Percentiles rank a stretch among this genome's conserved stretches.
Conservation (phyloP, 1,139 yeast genomes). For the Candida sp. region DNA sequence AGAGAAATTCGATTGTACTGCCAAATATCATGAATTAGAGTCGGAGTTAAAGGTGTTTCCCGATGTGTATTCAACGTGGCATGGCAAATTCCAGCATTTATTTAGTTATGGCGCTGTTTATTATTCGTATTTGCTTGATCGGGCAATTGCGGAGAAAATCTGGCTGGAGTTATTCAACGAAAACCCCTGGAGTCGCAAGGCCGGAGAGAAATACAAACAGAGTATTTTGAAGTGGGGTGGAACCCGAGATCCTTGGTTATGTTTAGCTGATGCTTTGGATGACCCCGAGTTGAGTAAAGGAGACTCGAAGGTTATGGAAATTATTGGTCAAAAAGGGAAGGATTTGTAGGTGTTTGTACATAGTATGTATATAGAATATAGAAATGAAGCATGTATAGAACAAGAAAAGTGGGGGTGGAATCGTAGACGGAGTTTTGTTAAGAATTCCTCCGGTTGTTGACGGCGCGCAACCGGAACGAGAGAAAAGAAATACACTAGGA, state of each 20-base stretch:
- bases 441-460: background rate
- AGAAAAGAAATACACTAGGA: too few species aligned
- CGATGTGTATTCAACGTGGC: constrained; percentile 78
- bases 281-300: constrained; percentile 60
- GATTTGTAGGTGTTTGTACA: background rate
- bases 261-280: constrained; percentile 77
- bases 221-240: constrained; percentile 93
- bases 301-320: constrained; percentile 71
- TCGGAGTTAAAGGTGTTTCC: constrained; percentile 49
- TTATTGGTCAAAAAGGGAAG: constrained; percentile 35
- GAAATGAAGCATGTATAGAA: background rate
- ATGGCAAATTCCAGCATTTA: constrained; percentile 90
- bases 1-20: constrained; percentile 45
- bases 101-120: constrained; percentile 94
- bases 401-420: background rate
- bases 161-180: constrained; percentile 70
- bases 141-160: constrained; percentile 87
- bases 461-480: background rate
- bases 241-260: constrained; percentile 82
- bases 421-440: background rate
- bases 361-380: background rate
- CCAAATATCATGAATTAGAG: constrained; percentile 67
- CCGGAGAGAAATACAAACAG: constrained; percentile 73
- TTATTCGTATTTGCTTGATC: constrained; percentile 85
- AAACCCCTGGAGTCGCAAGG: constrained; percentile 67